Conservation (phyloP, 495 filamentous ascomycete genomes). For the Neurospora sp. region DNA sequence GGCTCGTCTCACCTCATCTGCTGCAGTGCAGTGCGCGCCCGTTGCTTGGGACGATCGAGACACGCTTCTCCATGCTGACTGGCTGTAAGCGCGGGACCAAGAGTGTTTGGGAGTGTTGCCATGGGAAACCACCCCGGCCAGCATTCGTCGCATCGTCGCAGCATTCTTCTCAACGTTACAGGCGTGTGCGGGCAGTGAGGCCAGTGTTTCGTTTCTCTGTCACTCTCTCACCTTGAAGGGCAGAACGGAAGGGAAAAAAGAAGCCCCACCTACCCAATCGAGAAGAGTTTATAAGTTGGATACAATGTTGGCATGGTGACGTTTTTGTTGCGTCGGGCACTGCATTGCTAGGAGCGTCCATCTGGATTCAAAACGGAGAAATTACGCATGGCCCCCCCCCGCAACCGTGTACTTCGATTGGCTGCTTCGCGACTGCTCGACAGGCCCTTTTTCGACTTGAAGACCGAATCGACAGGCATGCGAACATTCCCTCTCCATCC, state of each 20-base stretch:
- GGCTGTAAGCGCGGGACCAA: neutral
- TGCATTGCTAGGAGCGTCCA: neutral
- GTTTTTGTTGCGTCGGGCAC: neutral
- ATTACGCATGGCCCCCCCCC: neutral
- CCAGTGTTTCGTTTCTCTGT: neutral
- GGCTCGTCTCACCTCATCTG: neutral
- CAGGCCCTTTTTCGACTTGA: neutral
- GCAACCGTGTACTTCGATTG: constrained; percentile 5
- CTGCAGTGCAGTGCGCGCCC: neutral
- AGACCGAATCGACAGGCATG: neutral
- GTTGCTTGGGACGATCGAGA: neutral
- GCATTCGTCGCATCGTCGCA: neutral
- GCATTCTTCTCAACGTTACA: neutral
- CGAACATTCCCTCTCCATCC: neutral
- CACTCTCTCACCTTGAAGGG: neutral
- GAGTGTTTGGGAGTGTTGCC: neutral
- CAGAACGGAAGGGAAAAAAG: neutral
- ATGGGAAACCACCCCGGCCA: neutral
- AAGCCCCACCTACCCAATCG: constrained; percentile 12
- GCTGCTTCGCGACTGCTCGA: neutral
- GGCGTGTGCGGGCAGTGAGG: neutral
- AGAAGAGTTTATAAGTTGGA: neutral
- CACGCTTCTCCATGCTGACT: neutral
- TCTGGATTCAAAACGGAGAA: neutral
- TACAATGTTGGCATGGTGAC: neutral